Evolutionary conservation across 2,329 filamentous ascomycete genomes (phyloP).

Genomic region (Talaromyces sp.): DNA sequence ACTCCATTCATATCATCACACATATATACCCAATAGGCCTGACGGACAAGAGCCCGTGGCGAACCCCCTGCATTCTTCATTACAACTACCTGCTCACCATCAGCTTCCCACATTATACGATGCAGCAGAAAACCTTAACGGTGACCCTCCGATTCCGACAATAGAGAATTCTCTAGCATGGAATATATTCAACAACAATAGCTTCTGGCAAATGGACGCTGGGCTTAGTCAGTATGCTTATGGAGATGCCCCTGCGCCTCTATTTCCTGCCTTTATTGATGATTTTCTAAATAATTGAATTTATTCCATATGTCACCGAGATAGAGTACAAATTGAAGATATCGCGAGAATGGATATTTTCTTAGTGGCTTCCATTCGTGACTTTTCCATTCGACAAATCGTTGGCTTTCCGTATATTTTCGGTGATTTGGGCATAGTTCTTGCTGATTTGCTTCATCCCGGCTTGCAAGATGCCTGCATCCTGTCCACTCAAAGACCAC

Average conservation of each 20-base stretch:
- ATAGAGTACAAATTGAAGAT: not conserved
- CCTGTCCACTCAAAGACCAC: not conserved
- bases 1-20: not conserved
- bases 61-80: not conserved
- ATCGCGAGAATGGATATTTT: not conserved
- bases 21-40: not conserved
- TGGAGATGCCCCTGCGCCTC: not conserved
- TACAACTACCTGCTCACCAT: not conserved
- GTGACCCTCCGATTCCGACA: not conserved
- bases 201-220: not conserved
- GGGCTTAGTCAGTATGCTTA: not conserved
- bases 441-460: not conserved
- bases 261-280: not conserved
- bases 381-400: not conserved
- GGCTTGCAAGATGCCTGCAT: not conserved
- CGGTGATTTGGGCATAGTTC: not conserved
- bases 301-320: not conserved
- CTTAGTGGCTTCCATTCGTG: not conserved
- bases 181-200: not conserved
- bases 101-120: not conserved
- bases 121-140: not conserved
- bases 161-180: not conserved
- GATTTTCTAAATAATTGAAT: not conserved
- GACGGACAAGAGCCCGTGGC: not conserved
- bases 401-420: not conserved